phyloP scores from a whole-genome alignment of 305 asterid species.

The Solanum hybrid region DNA sequence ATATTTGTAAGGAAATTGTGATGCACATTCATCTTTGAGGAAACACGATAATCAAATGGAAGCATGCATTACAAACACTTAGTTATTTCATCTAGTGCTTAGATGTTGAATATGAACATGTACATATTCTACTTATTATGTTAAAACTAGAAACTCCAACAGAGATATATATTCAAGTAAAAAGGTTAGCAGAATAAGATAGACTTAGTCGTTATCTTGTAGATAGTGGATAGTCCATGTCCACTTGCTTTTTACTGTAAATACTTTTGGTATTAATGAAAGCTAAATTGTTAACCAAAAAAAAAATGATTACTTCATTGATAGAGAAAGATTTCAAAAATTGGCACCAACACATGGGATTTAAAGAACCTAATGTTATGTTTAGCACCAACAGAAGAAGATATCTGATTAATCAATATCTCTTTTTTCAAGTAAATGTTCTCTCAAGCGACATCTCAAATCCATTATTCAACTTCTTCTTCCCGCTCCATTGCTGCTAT shows the following conservation, averaged over 20 bases:
- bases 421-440: not conserved
- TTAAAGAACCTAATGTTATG: not conserved
- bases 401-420: not conserved
- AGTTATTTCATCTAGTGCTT: not conserved
- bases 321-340: not conserved
- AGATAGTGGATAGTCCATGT: not conserved
- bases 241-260: not conserved
- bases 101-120: not conserved
- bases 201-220: not conserved
- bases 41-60: not conserved
- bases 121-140: not conserved
- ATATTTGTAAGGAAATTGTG: not conserved
- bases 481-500: not conserved
- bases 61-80: not conserved
- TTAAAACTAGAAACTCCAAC: not conserved
- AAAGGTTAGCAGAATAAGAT: too few relatives aligned
- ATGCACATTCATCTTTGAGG: not conserved
- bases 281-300: not conserved
- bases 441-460: not conserved
- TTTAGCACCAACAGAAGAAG: not conserved
- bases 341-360: not conserved
- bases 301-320: not conserved
- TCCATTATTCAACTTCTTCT: not conserved
- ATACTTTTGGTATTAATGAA: too few relatives aligned
- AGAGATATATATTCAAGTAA: not conserved